phyloP scores from a whole-genome alignment of 164 flowering plant genomes.

The Taxillus chinensis region DNA sequence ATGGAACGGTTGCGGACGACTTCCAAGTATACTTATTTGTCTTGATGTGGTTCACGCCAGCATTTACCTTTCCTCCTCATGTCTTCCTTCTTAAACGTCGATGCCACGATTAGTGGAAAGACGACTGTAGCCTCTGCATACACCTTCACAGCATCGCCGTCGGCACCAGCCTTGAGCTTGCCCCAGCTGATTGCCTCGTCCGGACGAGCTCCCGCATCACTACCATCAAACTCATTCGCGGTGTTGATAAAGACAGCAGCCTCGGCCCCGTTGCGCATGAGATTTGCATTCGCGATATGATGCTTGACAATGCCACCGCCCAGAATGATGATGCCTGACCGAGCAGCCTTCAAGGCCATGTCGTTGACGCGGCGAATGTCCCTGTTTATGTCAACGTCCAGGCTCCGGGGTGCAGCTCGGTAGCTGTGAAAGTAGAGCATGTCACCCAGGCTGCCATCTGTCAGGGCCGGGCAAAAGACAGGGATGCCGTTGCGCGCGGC shows the following conservation, averaged over 20 bases:
- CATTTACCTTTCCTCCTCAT: no score
- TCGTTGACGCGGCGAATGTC: conserved; percentile 74
- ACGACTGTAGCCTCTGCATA: no score
- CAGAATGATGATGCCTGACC: background rate
- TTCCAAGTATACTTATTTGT: no score
- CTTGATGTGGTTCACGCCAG: no score
- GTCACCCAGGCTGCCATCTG: conserved; percentile 93
- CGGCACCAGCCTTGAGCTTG: background rate
- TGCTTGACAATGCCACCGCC: background rate
- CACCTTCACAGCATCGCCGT: no score
- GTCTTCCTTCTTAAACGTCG: no score
- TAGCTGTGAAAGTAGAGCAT: conserved; percentile 91
- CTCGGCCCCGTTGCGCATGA: background rate
- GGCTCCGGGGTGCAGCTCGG: conserved; percentile 47
- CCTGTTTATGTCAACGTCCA: no score
- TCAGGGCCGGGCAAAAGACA: conserved; percentile 84
- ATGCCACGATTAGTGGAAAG: no score
- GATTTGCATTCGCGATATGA: background rate
- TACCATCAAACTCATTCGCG: background rate
- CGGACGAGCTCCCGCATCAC: background rate
- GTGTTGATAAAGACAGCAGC: background rate
- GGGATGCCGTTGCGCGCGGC: conserved; percentile 84
- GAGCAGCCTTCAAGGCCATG: no score
- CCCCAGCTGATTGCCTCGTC: background rate
- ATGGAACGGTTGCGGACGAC: no score